Base-by-base conservation (phyloP, 331 rosid species). In the Malus hybrid region DNA sequence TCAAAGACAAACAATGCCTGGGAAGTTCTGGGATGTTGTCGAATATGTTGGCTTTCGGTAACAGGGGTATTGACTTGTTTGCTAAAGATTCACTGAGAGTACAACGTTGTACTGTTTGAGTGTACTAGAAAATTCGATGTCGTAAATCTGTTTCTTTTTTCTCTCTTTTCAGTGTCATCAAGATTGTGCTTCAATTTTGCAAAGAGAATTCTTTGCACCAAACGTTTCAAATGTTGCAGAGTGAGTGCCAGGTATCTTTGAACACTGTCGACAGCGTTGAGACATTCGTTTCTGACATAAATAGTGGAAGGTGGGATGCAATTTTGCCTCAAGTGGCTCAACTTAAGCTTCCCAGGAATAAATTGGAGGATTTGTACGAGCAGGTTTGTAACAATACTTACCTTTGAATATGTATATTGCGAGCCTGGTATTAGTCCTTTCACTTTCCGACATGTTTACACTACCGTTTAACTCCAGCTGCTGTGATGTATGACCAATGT, bases 151-250 rank as follows among this genome's bases (percentile, higher is more conserved):
- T 10, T 52, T 78, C 68, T 1, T 48, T 63, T 52, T 74, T 75
- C n/a, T 5, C 18, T 28, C 33, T 62, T 62, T 29, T 78, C 91
- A 94, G 97, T 77, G 99, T 92, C 63, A 90, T 95, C 82, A 95
- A 95, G 89, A 95, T 93, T 61, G 99, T 95, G 84, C 99, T 95
- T 76, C 99, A 95, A 74, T 95, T 95, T 67, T 95, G 99, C 83
- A 92, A 95, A 89, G 99, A 95, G 77, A 92, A 92, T 71, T 95
- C 97, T 8, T 75, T 95, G 86, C 92, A 95, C 73, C 99, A 95
- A 61, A 86, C 97, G 1, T 95, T 95, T 73, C 99, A 92, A 88
- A 92, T 88, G 1, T 75, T 95, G 36, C 99, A 95, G 88, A 90
- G 86, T 26, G 99, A 95, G 89, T 95, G 99, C 75, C 97, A 92